Evolutionary conservation across 139 green algal species (phyloP), one percentile per base, ranked within the genome.

Genomic region (Chlorella sp.): DNA sequence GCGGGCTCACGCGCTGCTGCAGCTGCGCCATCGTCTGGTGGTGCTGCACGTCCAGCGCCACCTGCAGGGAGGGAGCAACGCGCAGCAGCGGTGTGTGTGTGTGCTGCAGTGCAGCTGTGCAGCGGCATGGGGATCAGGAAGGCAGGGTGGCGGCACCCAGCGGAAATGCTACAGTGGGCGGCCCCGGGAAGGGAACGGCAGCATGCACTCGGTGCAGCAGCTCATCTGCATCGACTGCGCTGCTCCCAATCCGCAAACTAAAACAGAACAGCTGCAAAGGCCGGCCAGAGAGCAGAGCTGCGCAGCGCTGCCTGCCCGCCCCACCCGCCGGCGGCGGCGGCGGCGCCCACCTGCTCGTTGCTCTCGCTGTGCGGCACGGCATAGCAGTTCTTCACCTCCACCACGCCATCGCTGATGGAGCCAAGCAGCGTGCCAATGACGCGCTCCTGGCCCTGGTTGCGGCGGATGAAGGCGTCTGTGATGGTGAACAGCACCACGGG

Each of bases 351-450:
- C 91, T 97, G 92, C 30, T 98, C 96, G 56, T 90, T 87, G 85
- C 86, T 95, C 89, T 99, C 97, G 72, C 96, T 98, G 92, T 99
- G 96, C 0, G 97, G 97, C 34, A 99, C 97, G 15, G 97, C 94
- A 73, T 99, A 99, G 90, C 93, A 97, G 78, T 94, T 97, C 79
- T 92, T 96, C 47, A 99, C 90, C 18, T 98, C 93, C 2, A 98
- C 83, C 20, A 94, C 84, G 57, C 92, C 94, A n/a, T 98, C 95
- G 4, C 75, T 68, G 2, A 95, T 83, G 16, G 80, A 94, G 26
- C 97, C 97, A 56, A 99, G 92, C 68, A 99, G 90, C 28, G 97
- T 99, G 60, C 97, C 97, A 79, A 99, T 98, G 13, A 99, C 97
- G 16, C 97, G 88, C 64, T 95, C 91, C 80, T 98, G 93, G 41